Conservation (phyloP, 495 filamentous ascomycete genomes). For the Tuber aestivum region DNA sequence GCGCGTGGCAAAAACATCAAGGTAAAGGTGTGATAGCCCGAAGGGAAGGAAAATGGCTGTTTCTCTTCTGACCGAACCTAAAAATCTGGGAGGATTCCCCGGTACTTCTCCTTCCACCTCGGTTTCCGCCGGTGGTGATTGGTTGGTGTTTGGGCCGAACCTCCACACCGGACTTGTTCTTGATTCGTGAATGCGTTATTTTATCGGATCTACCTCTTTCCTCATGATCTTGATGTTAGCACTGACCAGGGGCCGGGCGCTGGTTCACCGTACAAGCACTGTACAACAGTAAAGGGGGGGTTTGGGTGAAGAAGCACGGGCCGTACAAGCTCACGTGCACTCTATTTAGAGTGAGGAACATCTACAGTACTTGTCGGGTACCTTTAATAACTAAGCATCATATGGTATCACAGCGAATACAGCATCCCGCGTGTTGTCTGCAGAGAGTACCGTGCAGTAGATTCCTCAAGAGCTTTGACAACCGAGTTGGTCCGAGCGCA, state of each 20-base stretch:
- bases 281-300: neutral
- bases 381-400: neutral
- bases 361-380: neutral
- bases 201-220: neutral
- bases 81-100: neutral
- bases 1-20: neutral
- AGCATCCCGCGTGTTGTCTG: neutral
- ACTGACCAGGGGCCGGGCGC: neutral
- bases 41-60: neutral
- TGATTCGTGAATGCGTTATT: neutral
- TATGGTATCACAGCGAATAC: neutral
- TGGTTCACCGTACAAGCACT: neutral
- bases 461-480: neutral
- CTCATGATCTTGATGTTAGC: neutral
- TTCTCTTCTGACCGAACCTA: neutral
- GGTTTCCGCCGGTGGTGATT: neutral
- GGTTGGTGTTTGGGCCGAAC: neutral
- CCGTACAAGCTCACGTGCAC: neutral
- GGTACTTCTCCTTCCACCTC: neutral
- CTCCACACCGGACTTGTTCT: neutral
- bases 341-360: neutral
- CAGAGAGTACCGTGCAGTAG: neutral
- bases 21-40: neutral
- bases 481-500: conserved; percentile 2
- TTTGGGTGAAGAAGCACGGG: conserved; percentile 2